Evolutionary conservation across 2,329 filamentous ascomycete genomes (phyloP).

Genomic region (Penicillium sp.): DNA sequence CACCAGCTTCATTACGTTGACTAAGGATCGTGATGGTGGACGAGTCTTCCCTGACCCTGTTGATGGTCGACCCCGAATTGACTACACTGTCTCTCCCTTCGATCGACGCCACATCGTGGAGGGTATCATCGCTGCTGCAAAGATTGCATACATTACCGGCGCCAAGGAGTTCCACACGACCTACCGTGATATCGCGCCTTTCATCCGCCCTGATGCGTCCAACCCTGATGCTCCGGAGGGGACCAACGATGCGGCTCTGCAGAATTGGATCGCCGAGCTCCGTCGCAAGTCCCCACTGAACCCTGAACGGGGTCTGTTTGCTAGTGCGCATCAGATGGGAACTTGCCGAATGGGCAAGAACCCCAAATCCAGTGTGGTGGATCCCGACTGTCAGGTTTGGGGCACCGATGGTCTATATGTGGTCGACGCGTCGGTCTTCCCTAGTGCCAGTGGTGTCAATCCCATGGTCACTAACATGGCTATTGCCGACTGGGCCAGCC

Average conservation of each 20-base stretch:
- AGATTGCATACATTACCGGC: conserved; percentile 78
- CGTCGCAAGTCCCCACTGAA: conserved; percentile 53
- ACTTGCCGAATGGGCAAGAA: conserved; percentile 56
- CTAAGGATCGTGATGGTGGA: conserved; percentile 77
- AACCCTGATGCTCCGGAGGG: conserved; percentile 45
- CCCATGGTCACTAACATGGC: conserved; percentile 61
- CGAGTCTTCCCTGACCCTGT: conserved; percentile 73
- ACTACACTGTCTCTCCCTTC: conserved; percentile 73
- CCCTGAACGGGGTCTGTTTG: conserved; percentile 52
- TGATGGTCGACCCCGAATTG: conserved; percentile 68
- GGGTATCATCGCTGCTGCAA: conserved; percentile 72
- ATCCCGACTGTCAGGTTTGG: conserved; percentile 55
- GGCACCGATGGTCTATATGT: conserved; percentile 55
- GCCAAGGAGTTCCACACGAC: conserved; percentile 78
- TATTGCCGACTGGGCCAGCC: conserved; percentile 55
- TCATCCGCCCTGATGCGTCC: conserved; percentile 55
- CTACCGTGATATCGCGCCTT: conserved; percentile 68
- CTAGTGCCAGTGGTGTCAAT: conserved; percentile 58
- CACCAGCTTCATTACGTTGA: conserved; percentile 74
- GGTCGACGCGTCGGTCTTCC: conserved; percentile 58
- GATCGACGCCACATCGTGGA: conserved; percentile 76
- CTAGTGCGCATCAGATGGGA: conserved; percentile 60
- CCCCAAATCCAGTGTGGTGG: conserved; percentile 52
- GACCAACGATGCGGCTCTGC: conserved; percentile 61
- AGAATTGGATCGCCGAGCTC: conserved; percentile 60